phyloP scores from a whole-genome alignment of 1,284 basidiomycete species.

The Sparassis latifolia region DNA sequence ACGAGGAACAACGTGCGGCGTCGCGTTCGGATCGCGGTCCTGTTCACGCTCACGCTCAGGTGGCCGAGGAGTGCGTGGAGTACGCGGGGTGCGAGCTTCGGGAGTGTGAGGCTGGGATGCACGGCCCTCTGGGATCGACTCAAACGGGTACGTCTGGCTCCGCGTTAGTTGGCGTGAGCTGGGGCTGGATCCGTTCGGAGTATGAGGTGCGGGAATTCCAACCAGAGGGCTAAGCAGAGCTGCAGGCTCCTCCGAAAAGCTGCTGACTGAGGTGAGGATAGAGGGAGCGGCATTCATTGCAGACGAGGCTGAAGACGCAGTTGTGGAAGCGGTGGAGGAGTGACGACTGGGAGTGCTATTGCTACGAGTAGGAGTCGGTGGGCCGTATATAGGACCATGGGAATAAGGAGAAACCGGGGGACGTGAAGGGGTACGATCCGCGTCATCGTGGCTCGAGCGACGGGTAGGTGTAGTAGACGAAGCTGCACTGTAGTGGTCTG shows the following conservation, averaged over 20 bases:
- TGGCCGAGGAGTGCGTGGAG: background rate
- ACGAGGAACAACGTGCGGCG: conserved; percentile 10
- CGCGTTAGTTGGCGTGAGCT: conserved; percentile 25
- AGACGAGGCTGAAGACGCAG: conserved; percentile 10
- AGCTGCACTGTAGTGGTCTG: conserved; percentile 39
- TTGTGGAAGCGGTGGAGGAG: conserved; percentile 10
- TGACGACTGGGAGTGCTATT: conserved; percentile 15
- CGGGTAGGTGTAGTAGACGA: conserved; percentile 11
- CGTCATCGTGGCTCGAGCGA: conserved; percentile 7
- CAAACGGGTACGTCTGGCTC: conserved; percentile 32
- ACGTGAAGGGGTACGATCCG: conserved; percentile 11
- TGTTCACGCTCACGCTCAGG: background rate
- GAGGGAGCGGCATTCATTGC: conserved; percentile 20
- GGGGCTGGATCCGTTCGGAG: conserved; percentile 13
- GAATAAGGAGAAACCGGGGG: conserved; percentile 8
- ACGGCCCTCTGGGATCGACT: conserved; percentile 29
- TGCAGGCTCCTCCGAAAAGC: conserved; percentile 48
- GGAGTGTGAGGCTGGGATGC: conserved; percentile 12
- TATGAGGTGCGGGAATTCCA: conserved; percentile 27
- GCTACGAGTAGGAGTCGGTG: conserved; percentile 14
- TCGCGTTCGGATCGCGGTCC: conserved; percentile 10
- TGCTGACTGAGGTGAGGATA: conserved; percentile 12
- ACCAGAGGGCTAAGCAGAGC: conserved; percentile 49
- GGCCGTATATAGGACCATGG: conserved; percentile 21
- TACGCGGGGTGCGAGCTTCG: conserved; percentile 13